These are phyloP conservation scores for Pseudocercospora fijiensis DNA, from an alignment of 2,329 filamentous ascomycete genomes.

Conservation along the genomic window DNA sequence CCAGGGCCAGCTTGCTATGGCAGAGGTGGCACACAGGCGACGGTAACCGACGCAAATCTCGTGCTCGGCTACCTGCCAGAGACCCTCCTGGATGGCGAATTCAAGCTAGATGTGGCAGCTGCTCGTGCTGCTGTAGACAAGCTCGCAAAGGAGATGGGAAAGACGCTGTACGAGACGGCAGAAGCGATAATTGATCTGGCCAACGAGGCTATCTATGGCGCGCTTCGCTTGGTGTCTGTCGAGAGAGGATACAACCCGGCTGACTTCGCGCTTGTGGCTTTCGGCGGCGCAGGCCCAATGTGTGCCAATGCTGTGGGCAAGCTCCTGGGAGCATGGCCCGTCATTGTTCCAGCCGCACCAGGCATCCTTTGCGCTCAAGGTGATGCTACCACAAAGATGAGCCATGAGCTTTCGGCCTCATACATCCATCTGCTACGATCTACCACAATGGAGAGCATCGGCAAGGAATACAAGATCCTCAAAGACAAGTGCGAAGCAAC, in stretches of 20 bases:
- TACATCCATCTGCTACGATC: conserved; percentile 28
- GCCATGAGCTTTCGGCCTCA: conserved; percentile 31
- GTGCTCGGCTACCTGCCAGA: conserved; percentile 32
- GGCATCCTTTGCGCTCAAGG: conserved; percentile 34
- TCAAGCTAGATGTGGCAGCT: conserved; percentile 31
- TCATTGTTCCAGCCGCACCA: conserved; percentile 32
- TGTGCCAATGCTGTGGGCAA: conserved; percentile 29
- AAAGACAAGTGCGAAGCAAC: conserved; percentile 26
- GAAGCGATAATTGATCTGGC: conserved; percentile 33
- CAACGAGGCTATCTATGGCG: conserved; percentile 32
- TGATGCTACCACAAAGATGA: conserved; percentile 33
- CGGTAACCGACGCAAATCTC: conserved; percentile 31
- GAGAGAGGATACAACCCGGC: conserved; percentile 32
- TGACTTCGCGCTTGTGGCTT: conserved; percentile 32
- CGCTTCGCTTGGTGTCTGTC: conserved; percentile 31
- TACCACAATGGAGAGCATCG: conserved; percentile 29
- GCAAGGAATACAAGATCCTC: conserved; percentile 23
- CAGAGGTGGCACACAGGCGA: conserved; percentile 30
- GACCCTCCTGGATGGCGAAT: conserved; percentile 30
- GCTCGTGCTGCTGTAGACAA: conserved; percentile 26
- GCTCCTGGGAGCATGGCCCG: conserved; percentile 32
- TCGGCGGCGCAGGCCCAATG: conserved; percentile 32
- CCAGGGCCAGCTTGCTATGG: conserved; percentile 32
- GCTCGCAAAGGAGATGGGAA: conserved; percentile 32
- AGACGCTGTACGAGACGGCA: conserved; percentile 29